These are phyloP conservation scores for Sungouiozyma intestinalis DNA, from an alignment of 805 yeast species.

Conservation along the genomic window DNA sequence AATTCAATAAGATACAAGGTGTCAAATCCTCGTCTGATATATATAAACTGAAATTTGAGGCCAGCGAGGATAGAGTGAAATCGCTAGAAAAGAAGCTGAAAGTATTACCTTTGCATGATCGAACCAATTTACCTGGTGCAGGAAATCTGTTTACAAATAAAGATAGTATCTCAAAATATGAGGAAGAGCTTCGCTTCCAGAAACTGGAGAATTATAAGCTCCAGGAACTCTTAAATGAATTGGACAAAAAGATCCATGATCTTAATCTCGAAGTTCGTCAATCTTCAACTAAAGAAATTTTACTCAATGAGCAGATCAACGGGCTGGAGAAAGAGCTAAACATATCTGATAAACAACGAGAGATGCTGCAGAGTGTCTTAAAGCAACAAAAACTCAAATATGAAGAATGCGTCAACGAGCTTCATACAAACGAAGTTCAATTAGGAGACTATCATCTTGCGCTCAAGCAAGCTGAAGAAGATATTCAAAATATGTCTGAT, in stretches of 20 bases:
- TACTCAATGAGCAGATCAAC: conserved; percentile 32
- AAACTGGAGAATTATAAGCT: conserved; percentile 34
- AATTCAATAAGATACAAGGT: conserved; percentile 17
- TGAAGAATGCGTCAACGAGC: conserved; percentile 59
- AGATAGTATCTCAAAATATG: conserved; percentile 22
- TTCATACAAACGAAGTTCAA: conserved; percentile 73
- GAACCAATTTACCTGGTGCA: conserved; percentile 18
- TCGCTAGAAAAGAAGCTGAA: conserved; percentile 31
- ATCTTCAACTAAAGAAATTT: conserved; percentile 29
- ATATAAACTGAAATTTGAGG: conserved; percentile 37
- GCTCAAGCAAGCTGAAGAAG: conserved; percentile 40
- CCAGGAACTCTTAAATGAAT: conserved; percentile 40
- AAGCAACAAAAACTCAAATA: conserved; percentile 61
- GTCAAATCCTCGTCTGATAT: conserved; percentile 27
- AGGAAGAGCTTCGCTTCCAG: conserved; percentile 24
- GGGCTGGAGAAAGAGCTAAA: conserved; percentile 47
- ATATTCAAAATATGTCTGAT: conserved; percentile 43
- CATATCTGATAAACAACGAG: conserved; percentile 44
- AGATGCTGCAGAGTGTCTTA: conserved; percentile 43
- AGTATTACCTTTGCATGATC: conserved; percentile 18
- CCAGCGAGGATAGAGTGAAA: conserved; percentile 36
- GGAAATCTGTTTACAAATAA: conserved; percentile 22
- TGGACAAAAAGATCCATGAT: conserved; percentile 33
- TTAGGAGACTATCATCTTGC: conserved; percentile 39
- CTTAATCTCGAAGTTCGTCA: conserved; percentile 34